Base-by-base conservation (phyloP, 371 early-diverging fungal species). In the Dichotomocladium elegans region DNA sequence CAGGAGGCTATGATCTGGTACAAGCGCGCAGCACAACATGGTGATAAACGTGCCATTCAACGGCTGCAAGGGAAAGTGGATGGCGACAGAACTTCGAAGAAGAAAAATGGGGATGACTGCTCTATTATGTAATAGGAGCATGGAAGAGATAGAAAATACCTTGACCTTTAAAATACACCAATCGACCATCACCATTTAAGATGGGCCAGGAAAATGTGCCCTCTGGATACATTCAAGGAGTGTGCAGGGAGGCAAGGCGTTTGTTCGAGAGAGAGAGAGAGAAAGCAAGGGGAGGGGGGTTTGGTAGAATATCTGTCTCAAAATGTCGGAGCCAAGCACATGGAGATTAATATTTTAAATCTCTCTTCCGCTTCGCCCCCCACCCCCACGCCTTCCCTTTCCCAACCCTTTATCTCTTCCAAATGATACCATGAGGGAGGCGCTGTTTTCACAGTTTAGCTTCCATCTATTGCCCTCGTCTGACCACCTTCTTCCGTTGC, bases 1-100 rank as follows among this genome's bases (percentile, higher is more conserved):
- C 77, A 82, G n/a, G 82, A 86, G 28, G 90, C 93, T 2, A 64
- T 85, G 71, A 67, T 65, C 46, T 93, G 93, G 93, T 93, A 92
- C 72, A 78, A 81, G 55, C 76, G 85, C 21, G 91, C 94, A 4
- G 88, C 91, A 3, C 81, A 70, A 25, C 89, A 92, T 58, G 91
- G 91, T 28, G 88, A 92, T 64, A 86, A 81, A 66, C 70, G 92
- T 34, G 92, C 92, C 2, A 74, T 80, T 37, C 83, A 82, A 49
- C 76, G 85, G 34, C 57, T 74, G 28, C 74, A 74, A 57, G 74
- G 78, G 11, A 72, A 72, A 51, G 61, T 63, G 12, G 55, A 60
- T 15, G 70, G 72, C 19, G 28, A 30, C 14, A 43, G 31, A 14
- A 43, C 41, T 41, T 42, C 57, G 28, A 63, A 62, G 40, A 75